Conservation (phyloP, 2,329 filamentous ascomycete species). For the Hypoxylon sp. region DNA sequence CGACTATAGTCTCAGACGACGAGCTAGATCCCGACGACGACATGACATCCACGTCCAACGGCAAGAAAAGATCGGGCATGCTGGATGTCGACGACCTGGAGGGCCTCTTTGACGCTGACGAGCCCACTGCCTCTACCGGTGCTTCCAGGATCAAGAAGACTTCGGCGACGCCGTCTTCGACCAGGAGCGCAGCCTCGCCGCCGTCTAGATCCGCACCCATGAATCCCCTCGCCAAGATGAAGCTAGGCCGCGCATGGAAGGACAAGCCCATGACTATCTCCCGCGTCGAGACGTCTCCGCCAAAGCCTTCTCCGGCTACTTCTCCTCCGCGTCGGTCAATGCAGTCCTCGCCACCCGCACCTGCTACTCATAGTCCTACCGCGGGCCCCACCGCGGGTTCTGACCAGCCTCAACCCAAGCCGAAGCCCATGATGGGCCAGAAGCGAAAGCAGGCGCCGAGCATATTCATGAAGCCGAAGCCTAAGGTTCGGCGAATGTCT, state of each 20-base stretch:
- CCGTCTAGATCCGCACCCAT: not conserved
- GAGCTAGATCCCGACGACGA: constrained; percentile 42
- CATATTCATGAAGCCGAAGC: constrained; percentile 60
- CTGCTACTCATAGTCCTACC: constrained; percentile 6
- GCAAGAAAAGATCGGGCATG: constrained; percentile 20
- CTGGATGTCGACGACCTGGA: constrained; percentile 40
- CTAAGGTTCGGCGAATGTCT: constrained; percentile 43
- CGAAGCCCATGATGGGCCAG: constrained; percentile 15
- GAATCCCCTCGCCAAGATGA: constrained; percentile 29
- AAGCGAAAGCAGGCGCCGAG: constrained; percentile 56
- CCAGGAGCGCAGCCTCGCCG: not conserved
- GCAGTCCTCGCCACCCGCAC: constrained; percentile 1
- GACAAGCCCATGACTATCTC: constrained; percentile 7
- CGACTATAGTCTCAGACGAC: constrained; percentile 43
- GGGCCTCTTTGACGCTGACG: constrained; percentile 27
- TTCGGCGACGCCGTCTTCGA: not conserved
- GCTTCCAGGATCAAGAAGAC: constrained; percentile 1
- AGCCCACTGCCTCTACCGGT: not conserved
- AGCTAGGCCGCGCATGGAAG: constrained; percentile 14
- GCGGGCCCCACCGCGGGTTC: not conserved
- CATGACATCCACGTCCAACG: constrained; percentile 17
- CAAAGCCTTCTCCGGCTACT: constrained; percentile 1
- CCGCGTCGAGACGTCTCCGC: not conserved
- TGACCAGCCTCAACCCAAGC: not conserved
- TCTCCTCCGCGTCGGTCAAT: not conserved